A percentile compares a stretch with the other conserved stretches of the same genome.
These are phyloP conservation scores for Epicoccum sorghinum DNA, from an alignment of 2,329 filamentous ascomycete species.

Conservation along the genomic window DNA sequence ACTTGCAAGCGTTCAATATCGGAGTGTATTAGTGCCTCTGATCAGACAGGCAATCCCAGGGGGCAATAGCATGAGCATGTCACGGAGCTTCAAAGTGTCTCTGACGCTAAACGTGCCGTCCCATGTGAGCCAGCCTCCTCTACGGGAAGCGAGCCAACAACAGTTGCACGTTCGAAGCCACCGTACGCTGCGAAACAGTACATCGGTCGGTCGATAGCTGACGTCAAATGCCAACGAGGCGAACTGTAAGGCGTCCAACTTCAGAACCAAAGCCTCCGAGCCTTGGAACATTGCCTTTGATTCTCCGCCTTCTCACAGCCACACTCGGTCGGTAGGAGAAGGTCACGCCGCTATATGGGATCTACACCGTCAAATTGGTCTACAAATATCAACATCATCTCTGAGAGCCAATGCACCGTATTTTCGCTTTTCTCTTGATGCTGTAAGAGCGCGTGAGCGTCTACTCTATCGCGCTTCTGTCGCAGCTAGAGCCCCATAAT, in stretches of 20 bases:
- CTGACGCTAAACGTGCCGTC: not conserved
- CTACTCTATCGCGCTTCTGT: too few species aligned
- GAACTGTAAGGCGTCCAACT: slow-evolving; percentile 22
- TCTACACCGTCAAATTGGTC: not conserved
- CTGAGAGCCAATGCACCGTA: not conserved
- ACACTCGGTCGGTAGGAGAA: not conserved
- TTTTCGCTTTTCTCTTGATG: too few species aligned
- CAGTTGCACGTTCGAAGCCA: not conserved
- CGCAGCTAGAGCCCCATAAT: not conserved
- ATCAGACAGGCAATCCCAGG: too few species aligned
- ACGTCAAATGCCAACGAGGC: slow-evolving; percentile 6
- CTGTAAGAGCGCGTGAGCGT: too few species aligned
- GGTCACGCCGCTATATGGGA: not conserved
- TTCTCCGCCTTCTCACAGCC: not conserved
- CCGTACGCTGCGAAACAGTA: not conserved
- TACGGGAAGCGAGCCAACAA: slow-evolving; percentile 3
- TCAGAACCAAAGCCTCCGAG: not conserved
- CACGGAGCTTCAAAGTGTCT: not conserved
- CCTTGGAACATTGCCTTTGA: not conserved
- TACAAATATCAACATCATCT: not conserved
- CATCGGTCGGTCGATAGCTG: not conserved
- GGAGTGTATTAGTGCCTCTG: not conserved
- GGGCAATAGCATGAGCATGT: too few species aligned
- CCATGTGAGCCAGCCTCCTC: slow-evolving; percentile 1
- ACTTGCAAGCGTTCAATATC: not conserved